phyloP scores from a whole-genome alignment of 2,329 filamentous ascomycete genomes.

The Exophiala xenobiotica region DNA sequence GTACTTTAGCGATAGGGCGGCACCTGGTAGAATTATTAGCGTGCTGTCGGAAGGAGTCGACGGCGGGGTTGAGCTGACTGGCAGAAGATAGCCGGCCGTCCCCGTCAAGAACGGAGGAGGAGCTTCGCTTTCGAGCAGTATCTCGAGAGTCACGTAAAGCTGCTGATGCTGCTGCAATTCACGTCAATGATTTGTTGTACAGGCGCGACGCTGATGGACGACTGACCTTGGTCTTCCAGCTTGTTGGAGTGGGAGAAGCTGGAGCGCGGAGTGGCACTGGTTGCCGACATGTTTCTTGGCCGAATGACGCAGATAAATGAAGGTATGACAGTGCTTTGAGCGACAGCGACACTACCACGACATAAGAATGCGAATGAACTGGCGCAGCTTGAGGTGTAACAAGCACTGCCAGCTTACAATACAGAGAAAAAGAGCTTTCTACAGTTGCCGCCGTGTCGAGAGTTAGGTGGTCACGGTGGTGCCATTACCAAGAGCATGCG shows the following conservation, averaged over 20 bases:
- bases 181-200: constrained; percentile 12
- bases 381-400: background rate
- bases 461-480: background rate
- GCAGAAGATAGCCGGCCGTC: constrained; percentile 59
- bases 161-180: constrained; percentile 55
- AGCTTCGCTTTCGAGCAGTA: constrained; percentile 27
- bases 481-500: constrained; percentile 21
- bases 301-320: constrained; percentile 10
- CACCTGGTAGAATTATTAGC: constrained; percentile 45
- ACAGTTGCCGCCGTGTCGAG: background rate
- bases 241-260: constrained; percentile 27
- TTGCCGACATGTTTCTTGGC: constrained; percentile 27
- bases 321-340: constrained; percentile 2
- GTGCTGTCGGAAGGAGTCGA: background rate
- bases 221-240: constrained; percentile 40
- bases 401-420: background rate
- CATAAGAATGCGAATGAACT: background rate
- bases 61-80: constrained; percentile 43
- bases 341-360: background rate
- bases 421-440: constrained; percentile 1
- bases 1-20: constrained; percentile 65
- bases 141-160: constrained; percentile 55
- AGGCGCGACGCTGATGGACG: background rate
- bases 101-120: constrained; percentile 44
- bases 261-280: constrained; percentile 11